phyloP scores from a whole-genome alignment of 139 green algal genomes.

The Chlamydomonas asymmetrica region DNA sequence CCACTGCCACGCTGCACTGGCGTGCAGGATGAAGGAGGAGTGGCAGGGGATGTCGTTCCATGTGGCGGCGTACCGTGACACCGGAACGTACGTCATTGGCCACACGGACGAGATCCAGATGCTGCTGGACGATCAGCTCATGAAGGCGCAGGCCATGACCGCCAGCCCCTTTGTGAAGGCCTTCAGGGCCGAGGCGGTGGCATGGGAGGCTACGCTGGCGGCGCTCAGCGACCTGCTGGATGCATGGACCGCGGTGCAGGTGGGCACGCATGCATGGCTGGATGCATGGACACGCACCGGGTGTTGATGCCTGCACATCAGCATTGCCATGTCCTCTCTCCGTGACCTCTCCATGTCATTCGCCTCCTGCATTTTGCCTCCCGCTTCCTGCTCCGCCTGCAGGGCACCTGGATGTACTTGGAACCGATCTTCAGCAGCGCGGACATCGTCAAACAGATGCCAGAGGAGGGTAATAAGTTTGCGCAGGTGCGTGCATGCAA shows the following conservation, averaged over 20 bases:
- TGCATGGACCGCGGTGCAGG: no score
- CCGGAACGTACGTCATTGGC: conserved; percentile 67
- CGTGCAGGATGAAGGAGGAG: conserved; percentile 64
- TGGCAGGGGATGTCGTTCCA: conserved; percentile 64
- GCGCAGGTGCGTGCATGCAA: conserved; percentile 53
- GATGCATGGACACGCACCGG: no score
- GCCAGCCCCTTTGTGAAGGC: conserved; percentile 56
- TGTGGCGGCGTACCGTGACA: conserved; percentile 68
- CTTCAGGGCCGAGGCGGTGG: conserved; percentile 45
- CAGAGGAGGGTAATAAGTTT: conserved; percentile 71
- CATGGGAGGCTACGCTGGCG: conserved; percentile 45
- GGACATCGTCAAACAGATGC: conserved; percentile 80
- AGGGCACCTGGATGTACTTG: conserved; percentile 78
- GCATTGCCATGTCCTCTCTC: no score
- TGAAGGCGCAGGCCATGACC: conserved; percentile 66
- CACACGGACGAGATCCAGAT: conserved; percentile 74
- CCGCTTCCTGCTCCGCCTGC: conserved; percentile 57
- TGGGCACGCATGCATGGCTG: no score
- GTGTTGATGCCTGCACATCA: no score
- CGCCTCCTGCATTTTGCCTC: no score
- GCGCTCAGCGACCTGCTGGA: no score
- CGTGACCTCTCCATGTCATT: no score
- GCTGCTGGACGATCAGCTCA: conserved; percentile 79
- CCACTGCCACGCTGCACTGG: no score
- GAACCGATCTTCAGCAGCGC: conserved; percentile 74